Percentiles rank a stretch among this genome's conserved stretches.
Conservation (phyloP, 345 rosid species). For the Hypericum perforatum region DNA sequence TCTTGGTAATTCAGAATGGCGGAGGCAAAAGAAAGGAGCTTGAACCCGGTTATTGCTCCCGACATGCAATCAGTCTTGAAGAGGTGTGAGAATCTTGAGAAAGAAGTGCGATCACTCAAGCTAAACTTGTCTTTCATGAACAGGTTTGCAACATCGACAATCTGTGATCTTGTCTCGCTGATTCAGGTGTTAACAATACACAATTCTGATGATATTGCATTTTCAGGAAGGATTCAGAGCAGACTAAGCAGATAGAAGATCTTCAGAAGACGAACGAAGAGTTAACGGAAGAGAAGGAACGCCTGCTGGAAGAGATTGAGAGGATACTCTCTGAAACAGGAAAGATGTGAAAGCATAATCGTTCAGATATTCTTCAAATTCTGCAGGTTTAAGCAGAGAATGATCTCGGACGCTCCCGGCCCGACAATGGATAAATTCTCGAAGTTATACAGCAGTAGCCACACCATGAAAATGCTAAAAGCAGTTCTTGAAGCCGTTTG, state of each 20-base stretch:
- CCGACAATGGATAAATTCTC: no score
- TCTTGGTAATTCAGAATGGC: constrained; percentile 48
- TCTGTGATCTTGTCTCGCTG: not conserved
- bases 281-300: constrained; percentile 45
- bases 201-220: not conserved
- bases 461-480: no score
- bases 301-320: constrained; percentile 59
- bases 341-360: constrained; percentile 17
- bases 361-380: not conserved
- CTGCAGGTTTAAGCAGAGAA: not conserved
- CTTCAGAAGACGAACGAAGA: constrained; percentile 59
- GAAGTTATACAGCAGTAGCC: no score
- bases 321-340: constrained; percentile 37
- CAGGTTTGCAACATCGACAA: constrained; percentile 20
- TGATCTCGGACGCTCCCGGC: not conserved
- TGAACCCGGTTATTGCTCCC: constrained; percentile 38
- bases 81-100: constrained; percentile 59
- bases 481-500: no score
- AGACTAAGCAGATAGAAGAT: constrained; percentile 66
- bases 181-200: not conserved
- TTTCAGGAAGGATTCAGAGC: constrained; percentile 66
- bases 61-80: constrained; percentile 51
- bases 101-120: constrained; percentile 74
- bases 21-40: constrained; percentile 61
- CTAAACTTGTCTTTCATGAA: constrained; percentile 72